Conservation (phyloP, 1,139 yeast genomes). For the Protomyces pachydermus region DNA sequence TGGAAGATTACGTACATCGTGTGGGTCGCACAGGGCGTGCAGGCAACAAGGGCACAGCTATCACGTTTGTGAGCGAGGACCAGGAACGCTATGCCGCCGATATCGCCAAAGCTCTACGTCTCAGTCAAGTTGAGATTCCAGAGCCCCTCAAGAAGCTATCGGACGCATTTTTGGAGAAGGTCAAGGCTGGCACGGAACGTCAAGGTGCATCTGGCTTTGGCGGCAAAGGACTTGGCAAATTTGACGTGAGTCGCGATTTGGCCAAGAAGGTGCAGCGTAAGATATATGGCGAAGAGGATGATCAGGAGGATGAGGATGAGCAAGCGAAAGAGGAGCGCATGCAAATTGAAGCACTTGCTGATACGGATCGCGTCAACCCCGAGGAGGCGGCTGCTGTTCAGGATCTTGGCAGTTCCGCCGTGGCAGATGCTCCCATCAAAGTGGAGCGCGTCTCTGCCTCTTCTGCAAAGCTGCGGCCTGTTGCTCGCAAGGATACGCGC, state of each 20-base stretch:
- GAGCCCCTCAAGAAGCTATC: constrained; percentile 52
- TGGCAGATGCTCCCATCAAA: constrained; percentile 28
- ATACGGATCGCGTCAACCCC: constrained; percentile 18
- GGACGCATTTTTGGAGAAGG: constrained; percentile 53
- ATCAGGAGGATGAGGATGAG: constrained; percentile 37
- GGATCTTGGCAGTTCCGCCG: constrained; percentile 30
- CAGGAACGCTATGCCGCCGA: constrained; percentile 68
- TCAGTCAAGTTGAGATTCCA: constrained; percentile 54
- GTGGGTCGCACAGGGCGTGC: constrained; percentile 98
- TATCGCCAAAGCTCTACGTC: constrained; percentile 61
- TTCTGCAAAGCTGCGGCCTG: constrained; percentile 4
- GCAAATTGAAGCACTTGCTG: constrained; percentile 34
- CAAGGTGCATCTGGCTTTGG: constrained; percentile 74
- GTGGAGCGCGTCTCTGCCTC: constrained; percentile 30
- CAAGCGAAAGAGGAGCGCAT: constrained; percentile 34
- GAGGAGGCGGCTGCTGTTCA: constrained; percentile 31
- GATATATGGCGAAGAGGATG: constrained; percentile 41
- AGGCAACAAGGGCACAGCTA: constrained; percentile 69
- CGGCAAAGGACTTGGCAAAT: constrained; percentile 82
- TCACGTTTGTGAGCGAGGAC: constrained; percentile 60
- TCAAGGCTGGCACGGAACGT: constrained; percentile 63
- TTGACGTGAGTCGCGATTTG: constrained; percentile 64
- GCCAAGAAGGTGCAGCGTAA: constrained; percentile 51
- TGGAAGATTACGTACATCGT: constrained; percentile 94
- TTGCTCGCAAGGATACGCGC: constrained; percentile 10